Evolutionary conservation across 2,329 filamentous ascomycete species (phyloP), one percentile per base, ranked within the genome.

Genomic region (Fusarium equiseti): DNA sequence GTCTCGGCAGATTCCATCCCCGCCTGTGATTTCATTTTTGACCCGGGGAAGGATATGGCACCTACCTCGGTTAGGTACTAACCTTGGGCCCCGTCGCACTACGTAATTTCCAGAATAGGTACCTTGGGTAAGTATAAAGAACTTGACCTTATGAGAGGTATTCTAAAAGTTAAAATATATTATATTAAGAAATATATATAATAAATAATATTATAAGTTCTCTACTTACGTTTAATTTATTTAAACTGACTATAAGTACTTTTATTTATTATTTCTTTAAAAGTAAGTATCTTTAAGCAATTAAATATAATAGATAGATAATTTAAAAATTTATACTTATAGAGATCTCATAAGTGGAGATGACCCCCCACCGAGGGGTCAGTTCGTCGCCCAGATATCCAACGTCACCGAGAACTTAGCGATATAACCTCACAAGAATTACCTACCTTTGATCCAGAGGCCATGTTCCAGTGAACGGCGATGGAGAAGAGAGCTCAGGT

Each of bases 401-500:
- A 48, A 18, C 29, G 13, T 56, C 32, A 38, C 53, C 31, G 57
- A 40, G 44, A 59, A 55, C 65, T 44, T 54, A 40, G 70, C 63
- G 46, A 62, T 44, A 48, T 50, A 71, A 31, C 48, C 62, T 58
- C 63, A 43, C 49, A 57, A 60, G 57, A 54, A 59, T 49, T 61
- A 49, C 24, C 35, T 27, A 27, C 18, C 49, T 52, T 52, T 22
- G 24, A 40, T 52, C 16, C 11, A 52, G 57, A 73, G 66, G 68
- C 61, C 58, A 75, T 76, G 74, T 62, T 71, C 61, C 62, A 75
- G 35, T 70, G 59, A 57, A 52, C 54, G 49, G 70, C 61, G 63
- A 82, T 82, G 80, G 80, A 82, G 73, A 78, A 73, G 75, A 78
- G 76, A 79, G 80, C 80, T 72, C 76, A 78, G 76, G 80, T 81